Evolutionary conservation across 179 eudicot species (phyloP).

Genomic region (Corrigiola litoralis): DNA sequence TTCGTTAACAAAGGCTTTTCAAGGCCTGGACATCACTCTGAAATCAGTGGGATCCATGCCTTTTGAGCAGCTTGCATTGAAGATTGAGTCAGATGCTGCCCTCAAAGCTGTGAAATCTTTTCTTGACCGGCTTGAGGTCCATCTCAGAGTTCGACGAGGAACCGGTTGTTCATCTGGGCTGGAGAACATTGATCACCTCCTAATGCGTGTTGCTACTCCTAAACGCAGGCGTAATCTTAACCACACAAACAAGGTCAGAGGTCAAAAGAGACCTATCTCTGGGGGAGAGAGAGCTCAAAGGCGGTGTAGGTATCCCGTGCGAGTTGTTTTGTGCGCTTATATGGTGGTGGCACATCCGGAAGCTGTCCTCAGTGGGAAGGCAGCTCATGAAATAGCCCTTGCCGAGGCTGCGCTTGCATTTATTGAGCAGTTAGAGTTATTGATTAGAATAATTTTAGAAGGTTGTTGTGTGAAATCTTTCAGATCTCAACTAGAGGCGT

Average conservation of each 20-base stretch:
- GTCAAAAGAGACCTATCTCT: slow-evolving; percentile 36
- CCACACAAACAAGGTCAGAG: slow-evolving; percentile 32
- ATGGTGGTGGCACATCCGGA: slow-evolving; percentile 95
- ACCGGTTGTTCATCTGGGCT: slow-evolving; percentile 25
- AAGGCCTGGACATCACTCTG: slow-evolving; percentile 50
- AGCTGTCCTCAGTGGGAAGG: slow-evolving; percentile 86
- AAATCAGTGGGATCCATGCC: slow-evolving; percentile 57
- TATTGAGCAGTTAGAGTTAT: slow-evolving; percentile 64
- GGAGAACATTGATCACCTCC: slow-evolving; percentile 84
- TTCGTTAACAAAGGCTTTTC: slow-evolving; percentile 47
- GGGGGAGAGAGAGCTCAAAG: slow-evolving; percentile 31
- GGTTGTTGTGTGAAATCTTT: slow-evolving; percentile 39
- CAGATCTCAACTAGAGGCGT: slow-evolving; percentile 68
- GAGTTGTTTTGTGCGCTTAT: slow-evolving; percentile 88
- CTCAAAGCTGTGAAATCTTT: slow-evolving; percentile 55
- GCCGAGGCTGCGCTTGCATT: slow-evolving; percentile 75
- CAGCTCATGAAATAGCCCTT: slow-evolving; percentile 70
- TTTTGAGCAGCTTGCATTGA: slow-evolving; percentile 85
- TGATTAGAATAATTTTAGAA: slow-evolving; percentile 45
- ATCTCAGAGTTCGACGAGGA: slow-evolving; percentile 31
- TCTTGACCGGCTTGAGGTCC: slow-evolving; percentile 72
- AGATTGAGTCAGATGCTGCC: slow-evolving; percentile 58
- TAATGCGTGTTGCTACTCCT: slow-evolving; percentile 76
- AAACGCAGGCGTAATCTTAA: slow-evolving; percentile 48
- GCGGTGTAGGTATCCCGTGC: slow-evolving; percentile 67